Base-by-base conservation (phyloP, 1,284 basidiomycete genomes). In the Melanopsichium pennsylvanicum region DNA sequence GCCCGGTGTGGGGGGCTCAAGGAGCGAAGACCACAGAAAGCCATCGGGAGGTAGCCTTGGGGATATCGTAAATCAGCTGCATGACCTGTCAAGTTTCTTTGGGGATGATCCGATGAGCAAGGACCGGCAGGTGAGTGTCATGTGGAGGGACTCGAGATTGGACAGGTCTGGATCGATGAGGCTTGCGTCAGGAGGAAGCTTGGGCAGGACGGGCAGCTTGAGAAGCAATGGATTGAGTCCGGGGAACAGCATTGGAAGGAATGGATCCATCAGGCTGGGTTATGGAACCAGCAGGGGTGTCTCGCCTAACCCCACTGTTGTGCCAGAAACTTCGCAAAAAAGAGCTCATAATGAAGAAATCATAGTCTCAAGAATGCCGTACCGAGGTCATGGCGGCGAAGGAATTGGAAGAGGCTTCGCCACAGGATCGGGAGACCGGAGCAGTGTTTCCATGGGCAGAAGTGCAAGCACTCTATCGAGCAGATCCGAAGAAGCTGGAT, bases 21-120 rank as follows among this genome's bases (percentile, higher is more conserved):
- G 48, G 27, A 43, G 11, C 36, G 68, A 57, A 1, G 51, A 48
- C 5, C 32, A 39, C n/a, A n/a, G n/a, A n/a, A n/a, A n/a, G n/a
- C n/a, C n/a, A 23, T 49, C 60, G 27, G 36, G 46, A 16, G 45
- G 50, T 2, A 70, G 69, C 36, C 38, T 80, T 42, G 76, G 69
- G 13, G 71, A 74, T 16, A 58, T 80, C 15, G 77, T 79, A 26
- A 70, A 60, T 18, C 79, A 80, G 70, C 69, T 80, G 21, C 74
- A 78, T 39, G 77, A 80, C 36, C 43, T 80, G 19, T 75, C 74
- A 10, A 61, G 54, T 31, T 80, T 77, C 72, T 80, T 80, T 46
- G 74, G 67, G 26, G 74, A 76, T 19, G 73, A 74, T 35, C 64
- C 64, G 18, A 74, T 55, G 63, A 54, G 44, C 32, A 64, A 58